Evolutionary conservation across 352 stramenopile species (phyloP).

Genomic region (Phytophthora meadii): DNA sequence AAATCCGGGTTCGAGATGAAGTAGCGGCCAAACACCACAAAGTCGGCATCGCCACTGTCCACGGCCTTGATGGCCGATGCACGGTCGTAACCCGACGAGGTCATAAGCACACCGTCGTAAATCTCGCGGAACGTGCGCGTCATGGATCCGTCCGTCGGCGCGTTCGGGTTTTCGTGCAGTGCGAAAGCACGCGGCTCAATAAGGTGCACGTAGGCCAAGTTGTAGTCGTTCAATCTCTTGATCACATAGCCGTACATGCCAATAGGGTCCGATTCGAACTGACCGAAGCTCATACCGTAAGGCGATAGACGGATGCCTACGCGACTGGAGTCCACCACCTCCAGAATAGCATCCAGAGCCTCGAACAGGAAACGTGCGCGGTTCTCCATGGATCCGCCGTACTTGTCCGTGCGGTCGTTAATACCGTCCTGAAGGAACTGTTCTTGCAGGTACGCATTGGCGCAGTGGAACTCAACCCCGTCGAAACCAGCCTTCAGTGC

Average conservation of each 20-base stretch:
- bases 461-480: slow-evolving; percentile 81
- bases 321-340: slow-evolving; percentile 43
- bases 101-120: slow-evolving; percentile 61
- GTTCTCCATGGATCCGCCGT: slow-evolving; percentile 66
- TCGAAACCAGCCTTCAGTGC: slow-evolving; percentile 71
- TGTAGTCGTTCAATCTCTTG: slow-evolving; percentile 48
- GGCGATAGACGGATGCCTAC: slow-evolving; percentile 46
- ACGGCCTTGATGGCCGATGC: slow-evolving; percentile 42
- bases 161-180: slow-evolving; percentile 37
- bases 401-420: slow-evolving; percentile 86
- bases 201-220: slow-evolving; percentile 57
- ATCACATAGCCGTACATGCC: slow-evolving; percentile 45
- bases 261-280: slow-evolving; percentile 46
- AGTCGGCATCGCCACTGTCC: slow-evolving; percentile 44
- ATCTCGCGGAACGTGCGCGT: slow-evolving; percentile 50
- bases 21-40: slow-evolving; percentile 56
- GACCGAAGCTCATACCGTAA: slow-evolving; percentile 45
- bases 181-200: slow-evolving; percentile 50
- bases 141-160: slow-evolving; percentile 45
- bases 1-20: slow-evolving; percentile 59
- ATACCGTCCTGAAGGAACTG: slow-evolving; percentile 80
- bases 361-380: slow-evolving; percentile 49
- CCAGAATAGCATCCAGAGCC: slow-evolving; percentile 57
- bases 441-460: slow-evolving; percentile 92
- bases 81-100: slow-evolving; percentile 50